These are phyloP conservation scores for Paraphaeosphaeria minitans DNA, from an alignment of 2,329 filamentous ascomycete species.

Conservation along the genomic window DNA sequence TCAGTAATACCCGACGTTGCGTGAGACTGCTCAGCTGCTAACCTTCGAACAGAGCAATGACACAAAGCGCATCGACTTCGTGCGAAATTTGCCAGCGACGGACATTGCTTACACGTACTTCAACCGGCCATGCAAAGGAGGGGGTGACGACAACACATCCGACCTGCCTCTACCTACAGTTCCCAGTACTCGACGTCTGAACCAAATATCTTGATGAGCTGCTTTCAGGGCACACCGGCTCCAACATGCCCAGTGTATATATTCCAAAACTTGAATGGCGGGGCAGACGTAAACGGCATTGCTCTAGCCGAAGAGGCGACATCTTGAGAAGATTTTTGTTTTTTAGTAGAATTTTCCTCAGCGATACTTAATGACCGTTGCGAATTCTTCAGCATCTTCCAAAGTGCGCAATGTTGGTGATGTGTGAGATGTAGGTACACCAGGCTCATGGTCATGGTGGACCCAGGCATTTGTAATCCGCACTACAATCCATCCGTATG, in stretches of 20 bases:
- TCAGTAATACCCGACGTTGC: neutral
- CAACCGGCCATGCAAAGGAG: constrained; percentile 6
- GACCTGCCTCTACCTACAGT: constrained; percentile 1
- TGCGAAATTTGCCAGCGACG: constrained; percentile 5
- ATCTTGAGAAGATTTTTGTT: too few relatives aligned
- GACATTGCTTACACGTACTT: constrained; percentile 7
- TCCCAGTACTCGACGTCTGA: neutral
- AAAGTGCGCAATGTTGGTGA: too few relatives aligned
- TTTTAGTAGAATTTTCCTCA: too few relatives aligned
- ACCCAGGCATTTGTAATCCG: too few relatives aligned
- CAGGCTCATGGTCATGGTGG: too few relatives aligned
- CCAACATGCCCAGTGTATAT: neutral
- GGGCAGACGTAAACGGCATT: too few relatives aligned
- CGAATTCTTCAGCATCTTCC: too few relatives aligned
- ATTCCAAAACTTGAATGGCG: neutral
- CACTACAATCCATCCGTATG: too few relatives aligned
- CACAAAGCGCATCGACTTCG: constrained; percentile 2
- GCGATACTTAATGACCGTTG: too few relatives aligned
- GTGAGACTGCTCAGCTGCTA: neutral
- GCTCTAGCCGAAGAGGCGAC: too few relatives aligned
- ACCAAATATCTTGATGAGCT: too few relatives aligned
- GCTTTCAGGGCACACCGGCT: neutral
- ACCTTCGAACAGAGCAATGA: neutral
- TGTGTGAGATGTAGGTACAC: too few relatives aligned
- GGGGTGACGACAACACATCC: neutral